Evolutionary conservation across 73 alveolate genomes (phyloP).

Genomic region (Tetrahymena elliotti): DNA sequence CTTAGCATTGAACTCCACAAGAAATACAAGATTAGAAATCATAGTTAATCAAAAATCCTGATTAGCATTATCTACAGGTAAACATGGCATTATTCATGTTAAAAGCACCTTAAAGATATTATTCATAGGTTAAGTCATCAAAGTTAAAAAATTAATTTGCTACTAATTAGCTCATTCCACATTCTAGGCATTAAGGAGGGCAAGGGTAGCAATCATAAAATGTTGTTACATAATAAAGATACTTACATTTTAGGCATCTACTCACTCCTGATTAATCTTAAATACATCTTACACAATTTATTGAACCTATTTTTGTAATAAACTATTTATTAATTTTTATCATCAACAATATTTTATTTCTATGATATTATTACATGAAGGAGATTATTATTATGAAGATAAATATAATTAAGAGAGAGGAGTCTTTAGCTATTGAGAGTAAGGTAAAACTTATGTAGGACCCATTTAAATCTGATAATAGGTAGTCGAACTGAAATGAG

Average conservation of each 20-base stretch:
- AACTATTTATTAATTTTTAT: background rate
- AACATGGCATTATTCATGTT: background rate
- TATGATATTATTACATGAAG: background rate
- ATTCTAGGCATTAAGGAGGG: background rate
- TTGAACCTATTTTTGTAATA: no score
- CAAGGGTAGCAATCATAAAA: background rate
- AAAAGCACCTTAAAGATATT: background rate
- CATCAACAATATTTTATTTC: background rate
- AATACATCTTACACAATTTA: background rate
- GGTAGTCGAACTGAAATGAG: background rate
- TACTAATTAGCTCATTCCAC: background rate
- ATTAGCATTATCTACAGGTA: background rate
- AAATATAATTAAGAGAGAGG: background rate
- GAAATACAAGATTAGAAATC: background rate
- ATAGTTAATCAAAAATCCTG: background rate
- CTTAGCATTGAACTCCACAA: background rate
- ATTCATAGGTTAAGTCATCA: background rate
- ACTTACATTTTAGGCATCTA: background rate
- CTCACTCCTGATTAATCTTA: background rate
- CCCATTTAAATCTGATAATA: background rate
- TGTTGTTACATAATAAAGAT: background rate
- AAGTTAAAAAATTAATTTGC: background rate
- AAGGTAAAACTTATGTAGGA: background rate
- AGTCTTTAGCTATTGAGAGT: background rate
- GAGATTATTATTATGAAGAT: no score